Conservation (phyloP, 1,139 yeast genomes). For the Yueomyces sp. region DNA sequence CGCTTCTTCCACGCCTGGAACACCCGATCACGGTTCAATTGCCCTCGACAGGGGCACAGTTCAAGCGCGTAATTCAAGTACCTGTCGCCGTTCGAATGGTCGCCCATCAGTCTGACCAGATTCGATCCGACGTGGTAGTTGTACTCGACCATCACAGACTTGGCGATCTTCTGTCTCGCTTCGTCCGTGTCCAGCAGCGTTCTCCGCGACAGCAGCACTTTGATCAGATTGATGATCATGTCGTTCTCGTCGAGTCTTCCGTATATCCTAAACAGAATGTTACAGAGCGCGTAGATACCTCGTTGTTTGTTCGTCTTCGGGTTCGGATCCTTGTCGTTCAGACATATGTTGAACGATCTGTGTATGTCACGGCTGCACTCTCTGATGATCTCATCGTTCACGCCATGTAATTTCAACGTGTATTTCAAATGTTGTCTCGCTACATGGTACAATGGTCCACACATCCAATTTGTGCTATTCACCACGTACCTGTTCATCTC, state of each 20-base stretch:
- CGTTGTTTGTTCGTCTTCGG: neutral
- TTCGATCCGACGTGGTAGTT: neutral
- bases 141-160: neutral
- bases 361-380: neutral
- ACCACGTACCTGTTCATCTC: neutral
- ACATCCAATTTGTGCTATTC: neutral
- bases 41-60: neutral
- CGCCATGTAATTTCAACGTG: neutral
- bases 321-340: neutral
- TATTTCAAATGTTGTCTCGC: neutral
- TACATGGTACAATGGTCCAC: neutral
- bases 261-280: neutral
- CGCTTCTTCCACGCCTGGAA: neutral
- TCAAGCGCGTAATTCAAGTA: neutral
- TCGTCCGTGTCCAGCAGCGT: neutral
- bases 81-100: no score
- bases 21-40: no score
- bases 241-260: neutral
- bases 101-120: no score
- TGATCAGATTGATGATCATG: neutral
- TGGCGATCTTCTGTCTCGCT: no score
- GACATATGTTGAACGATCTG: neutral
- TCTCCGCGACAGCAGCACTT: neutral
- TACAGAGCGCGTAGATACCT: neutral
- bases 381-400: neutral